Base-by-base conservation (phyloP, 805 yeast species). In the Cyberlindnera mrakii region DNA sequence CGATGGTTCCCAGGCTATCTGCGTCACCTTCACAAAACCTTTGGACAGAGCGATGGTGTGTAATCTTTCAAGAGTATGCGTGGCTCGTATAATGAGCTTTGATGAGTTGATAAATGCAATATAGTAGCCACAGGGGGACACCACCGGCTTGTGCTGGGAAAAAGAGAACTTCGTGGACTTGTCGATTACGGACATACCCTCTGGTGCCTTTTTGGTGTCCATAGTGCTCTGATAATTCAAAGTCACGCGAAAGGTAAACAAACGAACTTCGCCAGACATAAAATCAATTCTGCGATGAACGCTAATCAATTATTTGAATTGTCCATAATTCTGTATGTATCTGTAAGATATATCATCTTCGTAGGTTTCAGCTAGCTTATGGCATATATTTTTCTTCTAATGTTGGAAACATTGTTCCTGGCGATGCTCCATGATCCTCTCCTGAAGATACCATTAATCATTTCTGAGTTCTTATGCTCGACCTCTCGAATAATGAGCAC, bases 391-490 rank as follows among this genome's bases (percentile, higher is more conserved):
- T n/a, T 18, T 30, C 16, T 32, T 15, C 17, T 50, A 25, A 44
- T 30, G 35, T 43, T 39, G 8, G 43, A 49, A 34, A 57, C 10
- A 49, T 65, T 65, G 39, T 63, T 62, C 29, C 47, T 50, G 7
- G 65, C 64, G 19, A 68, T 52, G 8, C 55, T 49, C 16, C 54
- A 32, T 1, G 84, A 69, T 20, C 78, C 68, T 55, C 66, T 72
- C 41, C 70, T 62, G 65, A 79, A 80, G 38, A 80, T 65, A 39
- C 74, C 80, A 56, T 82, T 88, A 46, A 82, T 76, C 63, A 82
- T 87, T 64, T 82, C 89, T 58, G 82, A 70, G 13, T 87, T 78
- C 64, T 74, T 77, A 53, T 75, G 81, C 64, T 80, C 81, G 30
- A 88, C 82, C 64, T 82, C 88, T 32, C 83, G 85, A 75, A 80